These are phyloP conservation scores for Dipteronia dyeriana DNA, from an alignment of 345 rosid species.

Conservation along the genomic window DNA sequence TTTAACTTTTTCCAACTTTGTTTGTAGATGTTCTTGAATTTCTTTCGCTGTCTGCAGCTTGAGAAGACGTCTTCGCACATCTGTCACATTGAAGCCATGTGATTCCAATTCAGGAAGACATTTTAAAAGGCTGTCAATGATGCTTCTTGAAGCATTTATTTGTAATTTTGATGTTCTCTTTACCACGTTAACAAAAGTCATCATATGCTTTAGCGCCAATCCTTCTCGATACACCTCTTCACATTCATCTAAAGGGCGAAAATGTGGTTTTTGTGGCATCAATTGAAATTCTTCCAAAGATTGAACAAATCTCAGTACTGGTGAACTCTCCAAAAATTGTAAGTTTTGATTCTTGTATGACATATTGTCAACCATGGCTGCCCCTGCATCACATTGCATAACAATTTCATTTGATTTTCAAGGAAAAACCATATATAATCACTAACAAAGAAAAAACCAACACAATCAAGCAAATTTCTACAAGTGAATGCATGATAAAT, in stretches of 20 bases:
- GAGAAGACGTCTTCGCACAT: conserved; percentile 14
- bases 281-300: conserved; percentile 29
- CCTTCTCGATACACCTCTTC: conserved; percentile 36
- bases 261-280: conserved; percentile 45
- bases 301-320: conserved; percentile 28
- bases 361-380: not conserved
- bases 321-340: conserved; percentile 25
- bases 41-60: conserved; percentile 27
- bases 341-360: not conserved
- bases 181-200: conserved; percentile 29
- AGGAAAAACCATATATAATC: too few species aligned
- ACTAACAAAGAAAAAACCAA: too few species aligned
- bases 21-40: conserved; percentile 17
- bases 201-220: conserved; percentile 35
- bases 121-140: conserved; percentile 19
- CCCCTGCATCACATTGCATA: not conserved
- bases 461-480: not conserved
- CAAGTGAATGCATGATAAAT: not conserved
- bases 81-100: conserved; percentile 34
- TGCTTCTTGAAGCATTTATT: conserved; percentile 13
- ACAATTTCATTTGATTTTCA: not conserved
- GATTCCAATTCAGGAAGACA: conserved; percentile 24
- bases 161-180: conserved; percentile 28
- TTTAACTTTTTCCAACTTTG: conserved; percentile 11
- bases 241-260: conserved; percentile 24